These are phyloP conservation scores for Paraphoma chrysanthemicola DNA, from an alignment of 2,329 filamentous ascomycete genomes.

Conservation along the genomic window DNA sequence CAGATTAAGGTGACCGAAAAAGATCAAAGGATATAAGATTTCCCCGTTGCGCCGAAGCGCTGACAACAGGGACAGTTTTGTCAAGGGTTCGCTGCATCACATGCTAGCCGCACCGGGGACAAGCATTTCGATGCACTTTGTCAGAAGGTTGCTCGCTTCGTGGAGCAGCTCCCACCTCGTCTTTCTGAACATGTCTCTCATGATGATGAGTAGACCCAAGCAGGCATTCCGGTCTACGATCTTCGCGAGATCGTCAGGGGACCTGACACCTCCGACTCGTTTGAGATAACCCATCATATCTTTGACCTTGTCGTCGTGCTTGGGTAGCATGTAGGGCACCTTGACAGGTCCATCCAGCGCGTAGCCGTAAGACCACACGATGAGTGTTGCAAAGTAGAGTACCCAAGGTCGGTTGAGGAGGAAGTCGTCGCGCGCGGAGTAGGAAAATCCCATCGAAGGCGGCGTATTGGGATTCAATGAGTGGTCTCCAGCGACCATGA, in stretches of 20 bases:
- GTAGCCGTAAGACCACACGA: conserved; percentile 95
- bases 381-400: conserved; percentile 87
- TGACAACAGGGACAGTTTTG: neutral
- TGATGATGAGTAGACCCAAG: conserved; percentile 78
- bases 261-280: conserved; percentile 72
- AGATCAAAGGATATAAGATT: neutral
- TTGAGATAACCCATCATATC: conserved; percentile 83
- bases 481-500: conserved; percentile 70
- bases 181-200: conserved; percentile 80
- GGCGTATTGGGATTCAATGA: conserved; percentile 30
- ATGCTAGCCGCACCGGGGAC: conserved; percentile 32
- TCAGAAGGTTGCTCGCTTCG: conserved; percentile 81
- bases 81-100: conserved; percentile 1
- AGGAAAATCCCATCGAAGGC: conserved; percentile 55
- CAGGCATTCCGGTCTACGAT: conserved; percentile 82
- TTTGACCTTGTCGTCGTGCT: conserved; percentile 69
- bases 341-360: conserved; percentile 82
- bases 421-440: conserved; percentile 86
- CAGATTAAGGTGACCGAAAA: neutral
- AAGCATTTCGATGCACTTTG: conserved; percentile 77
- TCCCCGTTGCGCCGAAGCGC: neutral
- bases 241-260: conserved; percentile 77
- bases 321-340: conserved; percentile 59
- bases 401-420: conserved; percentile 94
- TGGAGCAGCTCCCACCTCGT: conserved; percentile 92